A percentile compares a stretch with the other conserved stretches of the same genome.
Conservation (phyloP, 371 early-diverging fungal species). For the Rhizopus delemar region DNA sequence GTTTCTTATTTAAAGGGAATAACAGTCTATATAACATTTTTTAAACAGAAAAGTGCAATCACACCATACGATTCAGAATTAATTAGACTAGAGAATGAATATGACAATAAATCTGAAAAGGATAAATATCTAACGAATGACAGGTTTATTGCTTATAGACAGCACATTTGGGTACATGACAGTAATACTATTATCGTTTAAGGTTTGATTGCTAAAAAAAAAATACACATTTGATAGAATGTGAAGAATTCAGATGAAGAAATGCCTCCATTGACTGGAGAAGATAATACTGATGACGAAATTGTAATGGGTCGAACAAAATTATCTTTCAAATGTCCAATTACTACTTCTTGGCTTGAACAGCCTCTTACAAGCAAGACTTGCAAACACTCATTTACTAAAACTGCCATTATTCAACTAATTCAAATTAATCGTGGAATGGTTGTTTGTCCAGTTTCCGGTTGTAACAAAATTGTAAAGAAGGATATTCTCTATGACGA, state of each 20-base stretch:
- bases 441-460: slow-evolving; percentile 37
- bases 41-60: slow-evolving; percentile 19
- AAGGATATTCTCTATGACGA: slow-evolving; percentile 9
- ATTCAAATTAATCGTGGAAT: slow-evolving; percentile 6
- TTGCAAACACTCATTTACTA: slow-evolving; percentile 45
- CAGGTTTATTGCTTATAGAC: slow-evolving; percentile 13
- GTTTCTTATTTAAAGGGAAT: neutral
- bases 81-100: neutral
- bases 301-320: slow-evolving; percentile 37
- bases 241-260: slow-evolving; percentile 38
- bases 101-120: slow-evolving; percentile 4
- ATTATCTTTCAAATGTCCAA: slow-evolving; percentile 42
- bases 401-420: slow-evolving; percentile 24
- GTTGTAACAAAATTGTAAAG: slow-evolving; percentile 17
- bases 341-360: slow-evolving; percentile 38
- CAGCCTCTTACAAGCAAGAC: slow-evolving; percentile 37
- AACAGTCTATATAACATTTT: neutral
- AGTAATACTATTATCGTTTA: too few relatives aligned
- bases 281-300: slow-evolving; percentile 27
- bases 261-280: slow-evolving; percentile 28
- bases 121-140: slow-evolving; percentile 10
- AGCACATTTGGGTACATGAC: slow-evolving; percentile 26
- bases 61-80: slow-evolving; percentile 5
- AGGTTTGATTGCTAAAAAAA: neutral
- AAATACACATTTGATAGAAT: slow-evolving; percentile 19